Conservation (phyloP, 2,329 filamentous ascomycete species). For the Lasiodiplodia citricola region DNA sequence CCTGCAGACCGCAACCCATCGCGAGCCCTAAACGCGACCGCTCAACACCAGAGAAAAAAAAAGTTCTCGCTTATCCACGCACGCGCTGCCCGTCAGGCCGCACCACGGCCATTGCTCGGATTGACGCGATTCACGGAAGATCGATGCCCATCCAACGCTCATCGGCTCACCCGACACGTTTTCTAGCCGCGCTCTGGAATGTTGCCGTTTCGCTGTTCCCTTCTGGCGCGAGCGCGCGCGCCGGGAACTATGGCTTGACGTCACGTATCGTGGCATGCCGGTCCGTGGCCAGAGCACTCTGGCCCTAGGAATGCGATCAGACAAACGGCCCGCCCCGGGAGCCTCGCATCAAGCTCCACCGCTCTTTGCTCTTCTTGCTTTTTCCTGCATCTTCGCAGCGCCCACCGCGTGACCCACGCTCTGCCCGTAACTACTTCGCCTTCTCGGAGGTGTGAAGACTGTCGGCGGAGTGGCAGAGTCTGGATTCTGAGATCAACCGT, state of each 20-base stretch:
- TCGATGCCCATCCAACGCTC: slow-evolving; percentile 18
- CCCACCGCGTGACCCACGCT: slow-evolving; percentile 3
- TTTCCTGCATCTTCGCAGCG: slow-evolving; percentile 15
- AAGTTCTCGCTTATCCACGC: not conserved
- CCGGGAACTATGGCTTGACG: slow-evolving; percentile 5
- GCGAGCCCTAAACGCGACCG: not conserved
- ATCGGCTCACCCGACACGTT: slow-evolving; percentile 10
- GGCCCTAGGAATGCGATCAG: slow-evolving; percentile 12
- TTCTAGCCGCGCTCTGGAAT: slow-evolving; percentile 22
- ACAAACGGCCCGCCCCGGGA: slow-evolving; percentile 19
- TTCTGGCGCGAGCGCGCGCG: not conserved
- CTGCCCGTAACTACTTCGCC: not conserved
- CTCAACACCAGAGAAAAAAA: not conserved
- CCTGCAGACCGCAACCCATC: not conserved
- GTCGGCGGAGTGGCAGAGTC: not conserved
- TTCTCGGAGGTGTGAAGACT: not conserved
- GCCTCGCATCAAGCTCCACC: slow-evolving; percentile 20
- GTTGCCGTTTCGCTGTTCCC: slow-evolving; percentile 6
- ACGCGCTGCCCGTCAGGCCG: slow-evolving; percentile 9
- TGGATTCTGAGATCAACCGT: slow-evolving; percentile 12
- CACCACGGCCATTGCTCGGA: slow-evolving; percentile 17
- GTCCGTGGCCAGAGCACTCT: not conserved
- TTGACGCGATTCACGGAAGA: slow-evolving; percentile 16
- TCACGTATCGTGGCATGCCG: slow-evolving; percentile 4
- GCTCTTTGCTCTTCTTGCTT: slow-evolving; percentile 20